These are phyloP conservation scores for Pichia kudriavzevii DNA, from an alignment of 1,139 yeast genomes.

Conservation along the genomic window DNA sequence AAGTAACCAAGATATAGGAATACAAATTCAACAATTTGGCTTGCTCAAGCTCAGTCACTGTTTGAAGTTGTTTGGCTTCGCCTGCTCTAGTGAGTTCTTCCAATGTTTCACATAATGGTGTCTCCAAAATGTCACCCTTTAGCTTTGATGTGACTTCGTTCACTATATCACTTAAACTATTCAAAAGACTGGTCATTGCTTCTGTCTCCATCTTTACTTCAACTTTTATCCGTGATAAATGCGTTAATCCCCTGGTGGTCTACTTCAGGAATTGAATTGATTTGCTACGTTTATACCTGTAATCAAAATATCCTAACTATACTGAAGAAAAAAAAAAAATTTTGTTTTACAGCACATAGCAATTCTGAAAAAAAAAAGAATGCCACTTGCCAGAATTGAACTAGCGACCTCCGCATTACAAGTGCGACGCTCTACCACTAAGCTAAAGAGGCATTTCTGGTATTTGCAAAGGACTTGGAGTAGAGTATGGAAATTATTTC, in stretches of 20 bases:
- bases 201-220: slow-evolving; percentile 7
- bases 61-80: slow-evolving; percentile 5
- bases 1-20: slow-evolving; percentile 40
- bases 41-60: slow-evolving; percentile 15
- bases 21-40: slow-evolving; percentile 26
- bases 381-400: slow-evolving; percentile 93
- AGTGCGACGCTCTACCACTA: slow-evolving; percentile 97
- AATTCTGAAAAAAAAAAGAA: slow-evolving; percentile 9
- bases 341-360: too few relatives aligned
- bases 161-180: slow-evolving; percentile 1
- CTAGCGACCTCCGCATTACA: slow-evolving; percentile 96
- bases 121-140: slow-evolving; percentile 7
- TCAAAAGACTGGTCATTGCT: slow-evolving; percentile 5
- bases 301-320: too few relatives aligned
- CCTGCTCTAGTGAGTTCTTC: slow-evolving; percentile 11
- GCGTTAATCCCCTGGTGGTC: too few relatives aligned
- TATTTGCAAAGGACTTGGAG: too few relatives aligned
- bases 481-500: too few relatives aligned
- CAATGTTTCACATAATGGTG: slow-evolving; percentile 11
- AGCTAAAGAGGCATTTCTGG: slow-evolving; percentile 51
- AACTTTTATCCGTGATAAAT: too few relatives aligned
- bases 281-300: too few relatives aligned
- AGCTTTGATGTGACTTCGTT: slow-evolving; percentile 1
- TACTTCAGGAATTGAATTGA: too few relatives aligned
- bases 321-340: too few relatives aligned